Evolutionary conservation across 2,329 filamentous ascomycete genomes (phyloP).

Genomic region (Talaromyces atroroseus): DNA sequence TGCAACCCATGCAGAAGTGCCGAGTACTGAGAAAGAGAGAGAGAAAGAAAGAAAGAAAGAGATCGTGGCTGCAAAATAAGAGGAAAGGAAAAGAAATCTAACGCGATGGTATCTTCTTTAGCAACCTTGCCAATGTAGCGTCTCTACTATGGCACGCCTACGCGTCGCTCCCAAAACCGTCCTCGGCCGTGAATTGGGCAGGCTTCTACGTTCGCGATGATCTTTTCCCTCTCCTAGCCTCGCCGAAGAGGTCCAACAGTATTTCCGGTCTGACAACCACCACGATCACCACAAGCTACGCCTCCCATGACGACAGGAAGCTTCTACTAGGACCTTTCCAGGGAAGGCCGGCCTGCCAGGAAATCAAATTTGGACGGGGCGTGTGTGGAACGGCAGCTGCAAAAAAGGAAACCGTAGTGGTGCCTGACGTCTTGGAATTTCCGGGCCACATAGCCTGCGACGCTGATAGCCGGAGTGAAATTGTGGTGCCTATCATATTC

Average conservation of each 20-base stretch:
- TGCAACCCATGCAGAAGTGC: neutral
- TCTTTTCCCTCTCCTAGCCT: conserved; percentile 32
- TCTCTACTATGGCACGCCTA: conserved; percentile 47
- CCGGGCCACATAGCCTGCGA: conserved; percentile 49
- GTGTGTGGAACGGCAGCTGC: conserved; percentile 44
- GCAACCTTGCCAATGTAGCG: conserved; percentile 44
- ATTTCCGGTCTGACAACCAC: conserved; percentile 17
- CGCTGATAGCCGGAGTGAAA: conserved; percentile 44
- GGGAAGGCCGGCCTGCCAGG: conserved; percentile 46
- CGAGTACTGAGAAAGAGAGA: neutral
- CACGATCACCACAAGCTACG: conserved; percentile 21
- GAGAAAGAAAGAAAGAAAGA: neutral
- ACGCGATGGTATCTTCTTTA: conserved; percentile 14
- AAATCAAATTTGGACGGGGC: conserved; percentile 41
- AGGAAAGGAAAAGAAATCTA: neutral
- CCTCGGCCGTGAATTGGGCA: conserved; percentile 44
- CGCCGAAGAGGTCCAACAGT: conserved; percentile 16
- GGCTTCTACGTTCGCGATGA: conserved; percentile 44
- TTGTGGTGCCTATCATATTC: conserved; percentile 43
- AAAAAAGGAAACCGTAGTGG: conserved; percentile 35
- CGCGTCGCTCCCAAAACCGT: conserved; percentile 38
- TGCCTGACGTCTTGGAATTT: conserved; percentile 41
- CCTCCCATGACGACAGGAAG: conserved; percentile 19
- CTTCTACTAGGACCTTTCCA: conserved; percentile 46
- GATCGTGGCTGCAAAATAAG: neutral